These are phyloP conservation scores for Coemansia sp. DNA, from an alignment of 192 early-diverging fungal genomes.

Conservation along the genomic window DNA sequence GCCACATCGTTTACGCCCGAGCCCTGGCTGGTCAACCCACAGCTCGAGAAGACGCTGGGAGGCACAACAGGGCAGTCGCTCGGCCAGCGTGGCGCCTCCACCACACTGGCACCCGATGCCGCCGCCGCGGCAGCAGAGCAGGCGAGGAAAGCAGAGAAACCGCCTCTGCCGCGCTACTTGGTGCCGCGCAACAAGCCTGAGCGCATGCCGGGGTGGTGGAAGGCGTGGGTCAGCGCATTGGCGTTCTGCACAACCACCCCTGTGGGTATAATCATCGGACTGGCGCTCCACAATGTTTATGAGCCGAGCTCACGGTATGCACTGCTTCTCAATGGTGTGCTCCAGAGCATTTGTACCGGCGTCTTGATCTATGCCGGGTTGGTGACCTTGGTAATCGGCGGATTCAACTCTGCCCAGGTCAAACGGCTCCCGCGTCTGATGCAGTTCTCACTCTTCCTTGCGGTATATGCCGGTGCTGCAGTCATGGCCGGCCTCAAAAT, in stretches of 20 bases:
- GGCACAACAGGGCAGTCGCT: not conserved
- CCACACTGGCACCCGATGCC: slow-evolving; percentile 5
- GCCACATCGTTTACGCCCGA: slow-evolving; percentile 42
- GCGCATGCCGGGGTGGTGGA: slow-evolving; percentile 43
- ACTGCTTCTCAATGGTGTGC: slow-evolving; percentile 58
- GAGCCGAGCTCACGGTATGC: slow-evolving; percentile 54
- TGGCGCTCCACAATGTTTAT: slow-evolving; percentile 58
- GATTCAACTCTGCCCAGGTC: slow-evolving; percentile 51
- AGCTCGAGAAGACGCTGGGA: slow-evolving; percentile 21
- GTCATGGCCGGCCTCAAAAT: slow-evolving; percentile 37
- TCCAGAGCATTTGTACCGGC: slow-evolving; percentile 69
- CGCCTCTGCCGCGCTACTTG: slow-evolving; percentile 7
- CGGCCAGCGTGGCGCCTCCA: slow-evolving; percentile 1
- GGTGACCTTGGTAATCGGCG: slow-evolving; percentile 60
- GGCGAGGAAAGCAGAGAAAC: not conserved
- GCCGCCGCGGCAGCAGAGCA: not conserved
- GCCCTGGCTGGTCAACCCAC: slow-evolving; percentile 45
- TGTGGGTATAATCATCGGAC: slow-evolving; percentile 68
- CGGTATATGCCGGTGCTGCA: slow-evolving; percentile 35
- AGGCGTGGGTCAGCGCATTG: slow-evolving; percentile 49
- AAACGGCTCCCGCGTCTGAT: slow-evolving; percentile 10
- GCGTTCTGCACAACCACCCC: slow-evolving; percentile 67
- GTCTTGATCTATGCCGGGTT: slow-evolving; percentile 69
- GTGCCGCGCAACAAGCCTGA: slow-evolving; percentile 21
- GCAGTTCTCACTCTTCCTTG: slow-evolving; percentile 24